Evolutionary conservation across 164 flowering plant genomes (phyloP).

Genomic region (Tetracentron sinense): DNA sequence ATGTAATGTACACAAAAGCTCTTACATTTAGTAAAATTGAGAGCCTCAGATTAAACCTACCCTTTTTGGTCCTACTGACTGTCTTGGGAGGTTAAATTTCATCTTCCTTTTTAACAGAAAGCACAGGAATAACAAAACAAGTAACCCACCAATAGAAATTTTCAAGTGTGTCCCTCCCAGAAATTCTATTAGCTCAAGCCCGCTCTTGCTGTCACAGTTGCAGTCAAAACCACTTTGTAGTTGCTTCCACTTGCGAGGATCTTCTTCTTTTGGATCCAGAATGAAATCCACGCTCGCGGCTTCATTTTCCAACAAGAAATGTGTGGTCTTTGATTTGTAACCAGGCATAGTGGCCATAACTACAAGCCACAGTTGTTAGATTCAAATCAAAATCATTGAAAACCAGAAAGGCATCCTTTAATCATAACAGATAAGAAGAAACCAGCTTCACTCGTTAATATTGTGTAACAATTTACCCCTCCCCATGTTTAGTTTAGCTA

Average conservation of each 20-base stretch:
- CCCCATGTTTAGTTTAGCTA: no score
- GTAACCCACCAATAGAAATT: slow-evolving; percentile 31
- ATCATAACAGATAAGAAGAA: background rate
- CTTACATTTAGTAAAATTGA: background rate
- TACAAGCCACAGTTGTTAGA: slow-evolving; percentile 26
- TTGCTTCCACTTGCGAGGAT: slow-evolving; percentile 9
- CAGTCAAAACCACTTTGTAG: slow-evolving; percentile 29
- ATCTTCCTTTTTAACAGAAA: slow-evolving; percentile 44
- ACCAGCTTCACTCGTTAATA: no score
- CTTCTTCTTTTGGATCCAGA: slow-evolving; percentile 51
- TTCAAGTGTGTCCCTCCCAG: slow-evolving; percentile 29
- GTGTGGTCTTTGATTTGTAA: slow-evolving; percentile 56
- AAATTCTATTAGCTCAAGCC: slow-evolving; percentile 25
- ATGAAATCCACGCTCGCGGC: slow-evolving; percentile 63
- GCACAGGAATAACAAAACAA: slow-evolving; percentile 41
- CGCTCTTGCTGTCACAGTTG: slow-evolving; percentile 25
- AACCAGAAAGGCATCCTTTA: background rate
- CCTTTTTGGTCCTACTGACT: slow-evolving; percentile 33
- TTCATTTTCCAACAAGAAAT: slow-evolving; percentile 46
- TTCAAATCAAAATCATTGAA: slow-evolving; percentile 2
- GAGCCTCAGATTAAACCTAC: slow-evolving; percentile 16
- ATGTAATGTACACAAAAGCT: background rate
- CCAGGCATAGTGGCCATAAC: slow-evolving; percentile 66
- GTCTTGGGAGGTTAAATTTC: slow-evolving; percentile 28
- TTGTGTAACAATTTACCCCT: no score